Base-by-base conservation (phyloP, 768 basidiomycete genomes). In the Boletus rufocinnamomeus region DNA sequence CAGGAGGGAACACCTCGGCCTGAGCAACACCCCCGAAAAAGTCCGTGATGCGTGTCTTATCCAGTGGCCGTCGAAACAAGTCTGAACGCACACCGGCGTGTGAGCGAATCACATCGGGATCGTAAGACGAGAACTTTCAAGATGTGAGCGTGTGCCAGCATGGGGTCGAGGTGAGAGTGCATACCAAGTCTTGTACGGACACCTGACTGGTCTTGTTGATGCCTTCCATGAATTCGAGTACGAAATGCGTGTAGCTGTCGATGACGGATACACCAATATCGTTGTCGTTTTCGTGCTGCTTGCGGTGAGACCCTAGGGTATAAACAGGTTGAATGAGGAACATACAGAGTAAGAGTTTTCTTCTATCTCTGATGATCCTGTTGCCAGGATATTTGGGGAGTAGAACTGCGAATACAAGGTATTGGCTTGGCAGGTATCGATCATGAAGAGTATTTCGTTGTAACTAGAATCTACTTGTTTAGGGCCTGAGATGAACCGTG, bases 361-460 rank as follows among this genome's bases (percentile, higher is more conserved):
- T 41, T 83, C 89, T 28, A 95, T 76, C 51, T 82, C 75, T 10
- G 93, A 91, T 0, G 92, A 95, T 0, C 93, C 95, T 0, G 93
- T 94, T 0, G 95, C 93, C 4, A 96, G 82, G 50, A 98, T 88
- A 64, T 95, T 93, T 0, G 94, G 94, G 1, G 93, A 95, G 73
- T 95, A 95, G 64, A 96, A 84, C 69, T 94, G 91, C 52, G 88
- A 86, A 69, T 92, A 98, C 87, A 99, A 87, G 5, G 92, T 93
- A 69, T 93, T 96, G 28, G 96, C 97, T 74, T 99, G 95, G 70
- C 96, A 99, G 0, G 96, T 98, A 67, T 99, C 96, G 59, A 95
- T 88, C 91, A 98, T 98, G 79, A 96, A 97, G 67, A 99, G 83
- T 50, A 99, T 85, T 72, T 96, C 93, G 73, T 98, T 95, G 77